Evolutionary conservation across 176 grass and related monocot genomes (phyloP).

Genomic region (Chloris gayana): DNA sequence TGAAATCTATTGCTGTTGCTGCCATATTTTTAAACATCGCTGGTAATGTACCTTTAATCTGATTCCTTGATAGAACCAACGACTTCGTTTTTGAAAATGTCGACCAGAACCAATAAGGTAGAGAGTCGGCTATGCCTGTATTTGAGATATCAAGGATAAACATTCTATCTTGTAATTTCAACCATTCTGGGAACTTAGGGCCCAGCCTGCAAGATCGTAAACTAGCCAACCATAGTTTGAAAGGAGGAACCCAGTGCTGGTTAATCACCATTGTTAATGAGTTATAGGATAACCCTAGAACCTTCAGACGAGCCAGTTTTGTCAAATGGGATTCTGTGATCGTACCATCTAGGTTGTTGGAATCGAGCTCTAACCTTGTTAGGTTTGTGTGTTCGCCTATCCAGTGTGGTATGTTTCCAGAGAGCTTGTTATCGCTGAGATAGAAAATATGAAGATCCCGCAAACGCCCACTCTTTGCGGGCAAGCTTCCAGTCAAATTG

Average conservation of each 20-base stretch:
- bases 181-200: slow-evolving; percentile 38
- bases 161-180: slow-evolving; percentile 4
- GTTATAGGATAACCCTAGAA: neutral
- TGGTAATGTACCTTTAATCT: neutral
- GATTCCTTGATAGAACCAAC: slow-evolving; percentile 33
- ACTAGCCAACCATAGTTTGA: neutral
- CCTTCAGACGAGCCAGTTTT: neutral
- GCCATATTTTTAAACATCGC: neutral
- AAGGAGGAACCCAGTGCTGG: slow-evolving; percentile 17
- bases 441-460: neutral
- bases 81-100: neutral
- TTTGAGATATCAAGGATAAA: neutral
- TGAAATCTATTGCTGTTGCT: neutral
- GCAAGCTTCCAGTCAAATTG: slow-evolving; percentile 25
- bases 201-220: slow-evolving; percentile 17
- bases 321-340: slow-evolving; percentile 38
- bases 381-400: slow-evolving; percentile 26
- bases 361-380: neutral
- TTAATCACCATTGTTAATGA: neutral
- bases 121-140: neutral
- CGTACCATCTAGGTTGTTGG: slow-evolving; percentile 34
- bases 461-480: neutral
- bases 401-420: slow-evolving; percentile 26
- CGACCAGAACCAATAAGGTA: slow-evolving; percentile 47
- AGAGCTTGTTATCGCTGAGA: slow-evolving; percentile 7